Evolutionary conservation across 2,329 filamentous ascomycete species (phyloP), one percentile per base, ranked within the genome.

Genomic region (Berkeleyomyces rouxiae): DNA sequence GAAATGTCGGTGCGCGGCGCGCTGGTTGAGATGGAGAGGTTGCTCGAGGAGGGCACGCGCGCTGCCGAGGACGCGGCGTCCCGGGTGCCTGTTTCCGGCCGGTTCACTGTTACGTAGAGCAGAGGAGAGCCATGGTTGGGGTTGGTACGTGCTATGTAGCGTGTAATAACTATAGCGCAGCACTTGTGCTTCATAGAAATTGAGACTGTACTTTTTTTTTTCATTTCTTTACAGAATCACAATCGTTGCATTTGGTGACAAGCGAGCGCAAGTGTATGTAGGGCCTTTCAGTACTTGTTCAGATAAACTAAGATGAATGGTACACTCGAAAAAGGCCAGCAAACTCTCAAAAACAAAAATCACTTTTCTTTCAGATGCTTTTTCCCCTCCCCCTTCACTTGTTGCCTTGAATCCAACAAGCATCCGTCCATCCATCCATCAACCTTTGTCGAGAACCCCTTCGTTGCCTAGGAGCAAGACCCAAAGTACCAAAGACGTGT

Each of bases 1-100:
- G 93, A 99, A 74, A 78, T 96, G 61, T 85, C 90, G 40, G 93
- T 99, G 37, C 88, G 88, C 60, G 87, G 88, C 69, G 93, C 93
- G 1, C 89, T 99, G 82, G 83, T 84, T 67, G 91, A 97, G 74
- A 79, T 99, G 67, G 92, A 90, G 71, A 82, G 91, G 57, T 76
- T 96, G 69, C 75, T 99, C 68, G 90, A 87, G 71, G 93, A 97
- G 74, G 93, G 89, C 10, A 96, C 91, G 0, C 83, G 95, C 69
- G 90, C 90, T 11, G 90, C 91, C 9, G 88, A 87, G 36, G 91
- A 96, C 69, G 86, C 87, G n/a, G 87, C 93, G 71, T 85, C 83
- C 65, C 82, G 90, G 66, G 86, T 87, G 11, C 87, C 89, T 1
- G 84, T 84, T 31, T 86, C 85, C 70, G 89, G 89, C 64, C 82